Evolutionary conservation across 495 filamentous ascomycete genomes (phyloP).

Genomic region (Penicillium herquei): DNA sequence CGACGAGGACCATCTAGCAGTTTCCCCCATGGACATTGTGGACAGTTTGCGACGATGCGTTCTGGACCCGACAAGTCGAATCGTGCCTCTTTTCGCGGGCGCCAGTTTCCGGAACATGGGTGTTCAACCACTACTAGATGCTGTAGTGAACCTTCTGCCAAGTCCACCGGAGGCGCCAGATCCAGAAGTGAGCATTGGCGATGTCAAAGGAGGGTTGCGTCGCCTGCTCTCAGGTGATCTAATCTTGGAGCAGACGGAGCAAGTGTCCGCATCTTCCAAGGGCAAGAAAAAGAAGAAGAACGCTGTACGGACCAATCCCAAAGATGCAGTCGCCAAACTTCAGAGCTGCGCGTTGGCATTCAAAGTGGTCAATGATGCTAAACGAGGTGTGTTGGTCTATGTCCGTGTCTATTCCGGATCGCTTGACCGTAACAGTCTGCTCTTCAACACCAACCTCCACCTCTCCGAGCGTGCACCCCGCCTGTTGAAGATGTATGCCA

Average conservation of each 20-base stretch:
- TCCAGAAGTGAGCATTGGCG: constrained; percentile 69
- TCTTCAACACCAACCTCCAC: constrained; percentile 88
- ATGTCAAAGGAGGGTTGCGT: constrained; percentile 47
- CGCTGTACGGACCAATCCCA: constrained; percentile 33
- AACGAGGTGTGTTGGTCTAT: constrained; percentile 86
- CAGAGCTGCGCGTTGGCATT: constrained; percentile 85
- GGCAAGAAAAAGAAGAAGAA: constrained; percentile 44
- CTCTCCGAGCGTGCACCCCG: constrained; percentile 77
- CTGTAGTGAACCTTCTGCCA: constrained; percentile 81
- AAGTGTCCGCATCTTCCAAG: constrained; percentile 32
- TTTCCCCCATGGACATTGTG: constrained; percentile 64
- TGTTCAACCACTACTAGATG: constrained; percentile 89
- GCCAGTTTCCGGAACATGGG: constrained; percentile 93
- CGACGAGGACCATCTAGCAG: constrained; percentile 66
- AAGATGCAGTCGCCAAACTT: constrained; percentile 62
- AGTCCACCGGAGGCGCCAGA: constrained; percentile 76
- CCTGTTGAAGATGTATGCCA: constrained; percentile 89
- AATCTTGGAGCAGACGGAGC: constrained; percentile 38
- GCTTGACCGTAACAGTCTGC: constrained; percentile 65
- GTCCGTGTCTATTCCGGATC: constrained; percentile 88
- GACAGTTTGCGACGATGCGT: constrained; percentile 72
- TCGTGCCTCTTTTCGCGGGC: constrained; percentile 87
- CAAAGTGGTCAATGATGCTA: constrained; percentile 90
- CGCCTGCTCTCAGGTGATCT: constrained; percentile 54
- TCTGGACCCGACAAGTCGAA: constrained; percentile 47